These are phyloP conservation scores for Leptosphaerulina australis DNA, from an alignment of 2,329 filamentous ascomycete species.

Conservation along the genomic window DNA sequence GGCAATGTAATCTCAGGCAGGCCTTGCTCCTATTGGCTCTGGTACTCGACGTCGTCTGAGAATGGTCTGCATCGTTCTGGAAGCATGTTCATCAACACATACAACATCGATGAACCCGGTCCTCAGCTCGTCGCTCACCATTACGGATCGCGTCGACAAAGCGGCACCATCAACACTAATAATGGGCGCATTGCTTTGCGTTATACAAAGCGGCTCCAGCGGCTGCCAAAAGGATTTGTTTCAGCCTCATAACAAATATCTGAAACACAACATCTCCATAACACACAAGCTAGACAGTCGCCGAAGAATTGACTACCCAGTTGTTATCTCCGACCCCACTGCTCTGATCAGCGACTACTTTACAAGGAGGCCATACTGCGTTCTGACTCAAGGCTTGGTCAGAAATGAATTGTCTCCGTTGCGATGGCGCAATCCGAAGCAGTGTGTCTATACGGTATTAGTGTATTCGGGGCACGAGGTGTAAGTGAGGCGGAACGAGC, in stretches of 20 bases:
- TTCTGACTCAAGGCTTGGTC: neutral
- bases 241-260: neutral
- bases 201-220: no score
- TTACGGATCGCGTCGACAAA: neutral
- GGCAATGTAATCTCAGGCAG: neutral
- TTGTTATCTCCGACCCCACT: neutral
- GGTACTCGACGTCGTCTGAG: neutral
- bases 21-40: constrained; percentile 1
- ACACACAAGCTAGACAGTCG: neutral
- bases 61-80: neutral
- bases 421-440: neutral
- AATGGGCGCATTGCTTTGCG: no score
- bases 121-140: neutral
- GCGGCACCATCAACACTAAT: neutral
- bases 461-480: neutral
- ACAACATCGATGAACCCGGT: constrained; percentile 2
- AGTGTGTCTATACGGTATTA: neutral
- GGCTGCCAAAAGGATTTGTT: neutral
- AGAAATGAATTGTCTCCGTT: neutral
- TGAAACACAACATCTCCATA: constrained; percentile 9
- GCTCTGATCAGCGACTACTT: neutral
- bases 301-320: neutral
- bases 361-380: neutral
- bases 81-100: constrained; percentile 8
- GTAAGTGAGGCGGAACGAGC: constrained; percentile 3